Evolutionary conservation across 495 filamentous ascomycete species (phyloP).

Genomic region (Collariella sp.): DNA sequence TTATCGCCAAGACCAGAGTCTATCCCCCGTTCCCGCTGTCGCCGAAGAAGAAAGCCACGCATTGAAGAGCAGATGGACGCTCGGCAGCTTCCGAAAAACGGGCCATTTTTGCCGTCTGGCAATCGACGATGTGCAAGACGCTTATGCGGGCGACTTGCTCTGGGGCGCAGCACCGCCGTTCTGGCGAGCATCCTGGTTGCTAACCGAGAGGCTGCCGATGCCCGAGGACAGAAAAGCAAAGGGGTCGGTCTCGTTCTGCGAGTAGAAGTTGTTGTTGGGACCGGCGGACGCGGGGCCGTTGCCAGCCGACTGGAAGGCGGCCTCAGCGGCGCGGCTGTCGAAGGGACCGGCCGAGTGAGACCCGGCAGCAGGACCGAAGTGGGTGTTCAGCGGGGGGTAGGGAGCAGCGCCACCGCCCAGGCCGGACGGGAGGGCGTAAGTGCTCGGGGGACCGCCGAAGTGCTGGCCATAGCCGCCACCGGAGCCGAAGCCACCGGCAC

Average conservation of each 20-base stretch:
- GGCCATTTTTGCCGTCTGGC: slow-evolving; percentile 4
- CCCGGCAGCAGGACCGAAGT: slow-evolving; percentile 60
- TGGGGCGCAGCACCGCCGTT: slow-evolving; percentile 58
- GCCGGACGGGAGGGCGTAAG: slow-evolving; percentile 84
- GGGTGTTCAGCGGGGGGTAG: slow-evolving; percentile 77
- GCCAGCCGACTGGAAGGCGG: slow-evolving; percentile 79
- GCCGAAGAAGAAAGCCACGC: slow-evolving; percentile 18
- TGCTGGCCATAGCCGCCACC: slow-evolving; percentile 73
- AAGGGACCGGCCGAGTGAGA: slow-evolving; percentile 82
- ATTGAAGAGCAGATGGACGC: slow-evolving; percentile 17
- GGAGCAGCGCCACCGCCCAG: slow-evolving; percentile 69
- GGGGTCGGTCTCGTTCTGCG: slow-evolving; percentile 60
- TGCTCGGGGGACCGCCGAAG: slow-evolving; percentile 81
- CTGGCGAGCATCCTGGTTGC: slow-evolving; percentile 72
- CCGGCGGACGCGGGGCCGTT: slow-evolving; percentile 60
- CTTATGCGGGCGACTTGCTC: slow-evolving; percentile 57
- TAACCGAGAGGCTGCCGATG: slow-evolving; percentile 71
- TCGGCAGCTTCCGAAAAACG: slow-evolving; percentile 13
- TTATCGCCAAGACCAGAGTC: slow-evolving; percentile 32
- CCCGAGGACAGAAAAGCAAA: slow-evolving; percentile 85
- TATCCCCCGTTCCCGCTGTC: slow-evolving; percentile 28
- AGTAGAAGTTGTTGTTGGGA: slow-evolving; percentile 54
- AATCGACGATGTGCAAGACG: not conserved
- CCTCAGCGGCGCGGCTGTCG: slow-evolving; percentile 85
- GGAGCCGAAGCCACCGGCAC: slow-evolving; percentile 60